phyloP scores from a whole-genome alignment of 1,284 basidiomycete genomes.

The Taiwanofungus camphoratus region DNA sequence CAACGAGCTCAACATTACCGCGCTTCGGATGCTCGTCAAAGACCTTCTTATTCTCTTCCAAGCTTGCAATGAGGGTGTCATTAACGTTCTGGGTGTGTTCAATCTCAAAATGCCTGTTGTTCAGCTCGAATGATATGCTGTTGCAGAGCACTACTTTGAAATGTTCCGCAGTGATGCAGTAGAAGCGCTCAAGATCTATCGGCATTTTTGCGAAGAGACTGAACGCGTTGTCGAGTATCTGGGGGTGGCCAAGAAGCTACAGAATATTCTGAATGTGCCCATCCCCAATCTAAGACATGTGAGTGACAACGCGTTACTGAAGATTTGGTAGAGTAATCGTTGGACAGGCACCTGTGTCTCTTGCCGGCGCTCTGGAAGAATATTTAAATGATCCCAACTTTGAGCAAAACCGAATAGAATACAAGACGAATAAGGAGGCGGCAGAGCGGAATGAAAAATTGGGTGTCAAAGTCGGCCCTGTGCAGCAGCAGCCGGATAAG shows the following conservation, averaged over 20 bases:
- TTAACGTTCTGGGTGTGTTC: slow-evolving; percentile 81
- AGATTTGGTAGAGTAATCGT: not conserved
- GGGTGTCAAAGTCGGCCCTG: slow-evolving; percentile 22
- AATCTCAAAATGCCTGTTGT: not conserved
- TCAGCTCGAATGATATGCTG: slow-evolving; percentile 12
- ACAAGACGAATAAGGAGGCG: slow-evolving; percentile 80
- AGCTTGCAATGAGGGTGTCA: slow-evolving; percentile 96
- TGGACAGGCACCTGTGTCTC: slow-evolving; percentile 83
- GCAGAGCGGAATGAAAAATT: slow-evolving; percentile 49
- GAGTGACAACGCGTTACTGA: slow-evolving; percentile 24
- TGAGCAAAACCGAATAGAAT: slow-evolving; percentile 90
- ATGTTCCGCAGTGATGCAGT: slow-evolving; percentile 93
- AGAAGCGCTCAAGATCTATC: slow-evolving; percentile 85
- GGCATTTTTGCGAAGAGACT: slow-evolving; percentile 92
- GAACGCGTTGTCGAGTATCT: slow-evolving; percentile 94
- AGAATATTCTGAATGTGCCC: slow-evolving; percentile 88
- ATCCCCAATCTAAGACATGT: slow-evolving; percentile 95
- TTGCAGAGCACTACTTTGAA: slow-evolving; percentile 93
- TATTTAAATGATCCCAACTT: slow-evolving; percentile 96
- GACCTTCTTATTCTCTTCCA: slow-evolving; percentile 95
- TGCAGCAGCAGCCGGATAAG: slow-evolving; percentile 24
- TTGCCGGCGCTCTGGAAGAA: slow-evolving; percentile 91
- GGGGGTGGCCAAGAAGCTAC: slow-evolving; percentile 86
- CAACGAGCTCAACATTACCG: slow-evolving; percentile 87
- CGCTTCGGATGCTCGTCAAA: slow-evolving; percentile 94